Percentiles rank a stretch among this genome's conserved stretches.
phyloP scores from a whole-genome alignment of 2,329 filamentous ascomycete species.

The Talaromyces albobiverticillius region DNA sequence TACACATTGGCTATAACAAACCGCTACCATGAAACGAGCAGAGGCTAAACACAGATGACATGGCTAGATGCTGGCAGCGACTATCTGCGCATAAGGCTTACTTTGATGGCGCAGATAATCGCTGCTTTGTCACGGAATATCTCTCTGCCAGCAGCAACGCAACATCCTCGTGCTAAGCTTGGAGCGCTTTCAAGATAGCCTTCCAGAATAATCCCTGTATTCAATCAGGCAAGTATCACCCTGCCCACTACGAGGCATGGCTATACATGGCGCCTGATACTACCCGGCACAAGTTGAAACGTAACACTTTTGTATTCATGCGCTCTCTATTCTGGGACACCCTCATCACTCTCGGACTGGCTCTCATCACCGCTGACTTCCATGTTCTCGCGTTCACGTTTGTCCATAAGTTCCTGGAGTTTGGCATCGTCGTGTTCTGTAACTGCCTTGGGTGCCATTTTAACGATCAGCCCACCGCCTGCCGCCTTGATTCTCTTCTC shows the following conservation, averaged over 20 bases:
- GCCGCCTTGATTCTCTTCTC: conserved; percentile 72
- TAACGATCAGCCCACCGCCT: conserved; percentile 78
- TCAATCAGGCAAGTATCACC: not conserved
- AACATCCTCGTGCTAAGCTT: conserved; percentile 1
- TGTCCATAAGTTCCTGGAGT: conserved; percentile 97
- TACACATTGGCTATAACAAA: conserved; percentile 5
- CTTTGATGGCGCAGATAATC: not conserved
- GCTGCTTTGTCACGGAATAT: not conserved
- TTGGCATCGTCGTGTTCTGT: conserved; percentile 98
- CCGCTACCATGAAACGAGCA: conserved; percentile 2
- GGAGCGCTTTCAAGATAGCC: not conserved
- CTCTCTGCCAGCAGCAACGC: conserved; percentile 1
- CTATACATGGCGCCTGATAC: no score
- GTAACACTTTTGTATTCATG: conserved; percentile 10
- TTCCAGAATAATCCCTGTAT: not conserved
- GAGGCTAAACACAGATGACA: conserved; percentile 3
- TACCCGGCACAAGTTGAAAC: conserved; percentile 11
- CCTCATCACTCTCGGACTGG: conserved; percentile 91
- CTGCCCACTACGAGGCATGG: not conserved
- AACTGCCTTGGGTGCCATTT: conserved; percentile 99
- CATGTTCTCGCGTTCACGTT: conserved; percentile 95
- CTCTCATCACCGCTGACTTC: conserved; percentile 98
- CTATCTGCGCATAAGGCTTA: not conserved
- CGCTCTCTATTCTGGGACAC: conserved; percentile 54
- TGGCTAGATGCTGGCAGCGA: not conserved